Evolutionary conservation across 2,329 filamentous ascomycete genomes (phyloP).

Genomic region (Thelonectria olida): DNA sequence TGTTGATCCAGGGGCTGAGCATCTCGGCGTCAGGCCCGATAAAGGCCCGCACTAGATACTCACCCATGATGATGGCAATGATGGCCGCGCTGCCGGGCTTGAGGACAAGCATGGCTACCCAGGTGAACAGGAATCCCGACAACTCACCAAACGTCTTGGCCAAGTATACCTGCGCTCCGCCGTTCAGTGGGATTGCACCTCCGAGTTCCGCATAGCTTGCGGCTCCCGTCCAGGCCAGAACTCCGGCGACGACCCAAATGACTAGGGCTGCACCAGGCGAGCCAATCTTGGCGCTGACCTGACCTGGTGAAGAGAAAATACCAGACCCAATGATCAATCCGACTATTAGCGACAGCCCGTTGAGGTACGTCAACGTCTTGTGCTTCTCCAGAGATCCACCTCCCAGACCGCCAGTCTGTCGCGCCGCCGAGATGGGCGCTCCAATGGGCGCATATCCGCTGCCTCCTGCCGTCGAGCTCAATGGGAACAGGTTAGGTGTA

Average conservation of each 20-base stretch:
- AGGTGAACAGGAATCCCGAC: conserved; percentile 92
- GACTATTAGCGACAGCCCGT: conserved; percentile 89
- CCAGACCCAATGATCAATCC: conserved; percentile 95
- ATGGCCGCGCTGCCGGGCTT: conserved; percentile 95
- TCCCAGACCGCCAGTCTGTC: conserved; percentile 62
- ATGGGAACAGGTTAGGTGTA: conserved; percentile 88
- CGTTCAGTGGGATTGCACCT: conserved; percentile 94
- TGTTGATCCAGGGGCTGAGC: conserved; percentile 88
- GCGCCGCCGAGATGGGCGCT: conserved; percentile 69
- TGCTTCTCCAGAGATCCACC: conserved; percentile 90
- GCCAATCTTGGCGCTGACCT: conserved; percentile 90
- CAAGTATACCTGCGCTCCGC: conserved; percentile 91
- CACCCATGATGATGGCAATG: conserved; percentile 96
- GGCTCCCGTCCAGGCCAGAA: conserved; percentile 95
- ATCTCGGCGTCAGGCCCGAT: conserved; percentile 87
- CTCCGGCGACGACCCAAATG: conserved; percentile 91
- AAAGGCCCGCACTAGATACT: conserved; percentile 90
- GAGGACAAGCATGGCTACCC: conserved; percentile 92
- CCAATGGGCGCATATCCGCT: conserved; percentile 87
- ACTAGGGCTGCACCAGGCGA: conserved; percentile 89
- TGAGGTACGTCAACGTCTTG: conserved; percentile 94
- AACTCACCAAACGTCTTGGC: conserved; percentile 97
- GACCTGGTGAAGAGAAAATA: conserved; percentile 93
- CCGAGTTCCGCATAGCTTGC: conserved; percentile 96
- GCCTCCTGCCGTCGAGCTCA: conserved; percentile 80